Evolutionary conservation across 805 yeast genomes (phyloP).

Genomic region (Lipomyces orientalis): DNA sequence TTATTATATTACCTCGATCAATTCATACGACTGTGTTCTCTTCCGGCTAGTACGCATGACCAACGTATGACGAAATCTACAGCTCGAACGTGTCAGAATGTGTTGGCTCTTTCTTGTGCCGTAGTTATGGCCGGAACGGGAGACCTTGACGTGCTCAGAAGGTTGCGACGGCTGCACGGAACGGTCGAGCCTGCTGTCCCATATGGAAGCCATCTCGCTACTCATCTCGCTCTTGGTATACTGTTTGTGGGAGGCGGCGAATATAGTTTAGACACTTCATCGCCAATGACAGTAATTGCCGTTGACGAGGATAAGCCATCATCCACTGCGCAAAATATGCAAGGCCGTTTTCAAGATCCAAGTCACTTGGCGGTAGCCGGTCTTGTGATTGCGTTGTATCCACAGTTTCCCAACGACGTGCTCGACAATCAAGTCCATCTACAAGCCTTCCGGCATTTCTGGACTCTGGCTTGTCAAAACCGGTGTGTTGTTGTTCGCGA

Average conservation of each 20-base stretch:
- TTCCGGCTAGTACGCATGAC: constrained; percentile 59
- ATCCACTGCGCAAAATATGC: background rate
- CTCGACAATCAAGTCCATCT: constrained; percentile 64
- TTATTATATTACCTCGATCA: constrained; percentile 61
- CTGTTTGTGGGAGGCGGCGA: constrained; percentile 93
- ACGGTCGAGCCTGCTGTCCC: constrained; percentile 47
- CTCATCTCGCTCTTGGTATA: constrained; percentile 84
- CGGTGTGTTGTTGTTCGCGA: constrained; percentile 82
- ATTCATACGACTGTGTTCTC: constrained; percentile 52
- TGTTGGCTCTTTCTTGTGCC: constrained; percentile 67
- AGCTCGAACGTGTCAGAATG: constrained; percentile 60
- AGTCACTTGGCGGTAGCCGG: constrained; percentile 66
- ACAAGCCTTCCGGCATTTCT: constrained; percentile 86
- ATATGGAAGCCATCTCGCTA: constrained; percentile 77
- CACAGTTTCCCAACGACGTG: constrained; percentile 59
- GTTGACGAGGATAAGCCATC: background rate
- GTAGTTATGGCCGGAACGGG: constrained; percentile 91
- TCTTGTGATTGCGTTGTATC: constrained; percentile 76
- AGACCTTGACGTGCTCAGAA: constrained; percentile 74
- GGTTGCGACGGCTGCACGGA: constrained; percentile 74
- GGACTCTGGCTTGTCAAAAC: constrained; percentile 84
- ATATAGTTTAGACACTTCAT: constrained; percentile 69
- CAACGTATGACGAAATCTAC: constrained; percentile 61
- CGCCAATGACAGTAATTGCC: background rate
- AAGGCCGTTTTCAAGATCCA: background rate